Base-by-base conservation (phyloP, 768 basidiomycete species). In the Leccinum aurantiacum region DNA sequence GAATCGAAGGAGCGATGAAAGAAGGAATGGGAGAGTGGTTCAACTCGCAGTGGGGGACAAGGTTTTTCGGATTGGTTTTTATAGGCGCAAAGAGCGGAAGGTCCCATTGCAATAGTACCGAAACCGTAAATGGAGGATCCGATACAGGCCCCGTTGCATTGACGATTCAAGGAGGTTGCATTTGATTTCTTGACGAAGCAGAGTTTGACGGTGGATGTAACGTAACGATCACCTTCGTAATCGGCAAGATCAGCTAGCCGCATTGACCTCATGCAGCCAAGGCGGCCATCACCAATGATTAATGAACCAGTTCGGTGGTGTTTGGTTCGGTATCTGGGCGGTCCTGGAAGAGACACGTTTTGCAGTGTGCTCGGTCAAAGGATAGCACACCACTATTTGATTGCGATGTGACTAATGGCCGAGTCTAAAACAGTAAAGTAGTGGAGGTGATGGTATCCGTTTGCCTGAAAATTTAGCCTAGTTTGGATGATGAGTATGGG, bases 81-180 rank as follows among this genome's bases (percentile, higher is more conserved):
- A 73, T 73, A 73, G 38, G 51, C 27, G 24, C 24, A 48, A 48
- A 27, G 35, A 58, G 54, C 56, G 11, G 41, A 41, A 19, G 8
- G 19, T 14, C 33, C 27, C 47, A 24, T 22, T 50, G 22, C 31
- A 44, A 22, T 35, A 41, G 41, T 31, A 49, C 60, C 49, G 60
- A 56, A 55, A 31, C 17, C 33, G 54, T 61, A 52, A 56, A 58
- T 50, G 50, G 46, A 37, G 24, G 59, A 49, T 57, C 46, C 54
- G 57, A 50, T 48, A 8, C 22, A 29, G 56, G 52, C 25, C 53
- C 11, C 54, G 33, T 55, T 15, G 47, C 13, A 24, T 55, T 22
- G 38, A 41, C 62, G 52, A 57, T 64, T 64, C 49, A 22, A 17
- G 15, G 38, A 3, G 50, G 46, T 44, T 54, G 2, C 3, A 24